Evolutionary conservation across 2,329 filamentous ascomycete genomes (phyloP).

Genomic region (Fusarium sp.): DNA sequence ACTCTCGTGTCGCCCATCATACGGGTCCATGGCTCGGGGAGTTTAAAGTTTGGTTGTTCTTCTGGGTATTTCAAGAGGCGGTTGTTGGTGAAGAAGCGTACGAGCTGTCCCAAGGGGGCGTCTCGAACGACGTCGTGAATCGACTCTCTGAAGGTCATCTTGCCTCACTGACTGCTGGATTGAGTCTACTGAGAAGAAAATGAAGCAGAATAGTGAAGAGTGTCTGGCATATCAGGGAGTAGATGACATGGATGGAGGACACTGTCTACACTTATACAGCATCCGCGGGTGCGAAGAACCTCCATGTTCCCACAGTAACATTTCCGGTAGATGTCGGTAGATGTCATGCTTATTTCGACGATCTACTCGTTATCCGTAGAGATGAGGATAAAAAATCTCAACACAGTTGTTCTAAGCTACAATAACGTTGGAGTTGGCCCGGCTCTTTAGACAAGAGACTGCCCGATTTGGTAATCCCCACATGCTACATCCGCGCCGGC

Average conservation of each 20-base stretch:
- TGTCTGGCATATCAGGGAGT: neutral
- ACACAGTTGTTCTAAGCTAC: neutral
- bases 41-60: neutral
- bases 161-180: neutral
- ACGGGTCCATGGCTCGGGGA: neutral
- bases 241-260: neutral
- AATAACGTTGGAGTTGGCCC: neutral
- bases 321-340: neutral
- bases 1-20: neutral
- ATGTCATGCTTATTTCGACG: neutral
- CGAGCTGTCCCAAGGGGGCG: neutral
- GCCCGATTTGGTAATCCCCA: neutral
- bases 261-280: neutral
- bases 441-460: neutral
- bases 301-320: neutral
- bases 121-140: neutral
- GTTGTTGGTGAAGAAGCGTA: neutral
- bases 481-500: neutral
- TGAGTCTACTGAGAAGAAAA: neutral
- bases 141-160: neutral
- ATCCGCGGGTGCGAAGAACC: neutral
- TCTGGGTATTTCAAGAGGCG: neutral
- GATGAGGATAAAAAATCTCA: neutral
- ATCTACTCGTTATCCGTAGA: neutral
- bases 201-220: neutral